Evolutionary conservation across 768 basidiomycete genomes (phyloP), one percentile per base, ranked within the genome.

Genomic region (Collybiopsis luxurians): DNA sequence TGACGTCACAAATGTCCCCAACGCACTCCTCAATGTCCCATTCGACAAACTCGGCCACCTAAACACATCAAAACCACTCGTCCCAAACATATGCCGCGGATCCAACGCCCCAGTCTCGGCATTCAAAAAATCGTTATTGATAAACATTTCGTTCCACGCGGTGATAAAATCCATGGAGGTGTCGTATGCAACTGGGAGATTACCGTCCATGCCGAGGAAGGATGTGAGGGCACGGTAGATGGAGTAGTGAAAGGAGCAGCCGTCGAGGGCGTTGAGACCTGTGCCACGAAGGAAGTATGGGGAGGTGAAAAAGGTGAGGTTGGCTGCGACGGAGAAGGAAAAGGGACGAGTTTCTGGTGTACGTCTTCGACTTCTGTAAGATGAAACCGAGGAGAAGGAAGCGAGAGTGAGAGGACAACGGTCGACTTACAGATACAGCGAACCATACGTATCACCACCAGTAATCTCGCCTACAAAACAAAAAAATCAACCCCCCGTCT

Each of bases 181-280:
- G 65, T 97, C 95, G 70, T 87, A 95, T 10, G 92, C 94, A 53
- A 93, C 95, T 59, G 87, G 81, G 26, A 96, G 77, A 68, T 96
- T 95, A 64, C 95, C 95, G 66, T 97, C 95, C 93, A 96, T 95
- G 53, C 94, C 94, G 44, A 96, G 79, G 76, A 95, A 92, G 48
- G 95, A 90, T 27, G 86, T 75, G 50, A 96, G 73, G 2, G 89
- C 75, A 58, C 95, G 95, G 67, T 97, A 96, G 55, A 88, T 87
- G 46, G 95, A 96, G 70, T 96, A 97, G 69, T 97, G 95, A 77
- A 96, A 96, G 0, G 95, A 93, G 48, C 85, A 85, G 36, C 77
- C 76, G 63, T 97, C 95, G 44, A 97, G 75, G 24, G 73, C 87
- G 57, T 82, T 84, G 19, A 78, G 65, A 7, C 76, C 75, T 12